These are phyloP conservation scores for Microbotryomycetes sp. DNA, from an alignment of 1,284 basidiomycete species.

Conservation along the genomic window DNA sequence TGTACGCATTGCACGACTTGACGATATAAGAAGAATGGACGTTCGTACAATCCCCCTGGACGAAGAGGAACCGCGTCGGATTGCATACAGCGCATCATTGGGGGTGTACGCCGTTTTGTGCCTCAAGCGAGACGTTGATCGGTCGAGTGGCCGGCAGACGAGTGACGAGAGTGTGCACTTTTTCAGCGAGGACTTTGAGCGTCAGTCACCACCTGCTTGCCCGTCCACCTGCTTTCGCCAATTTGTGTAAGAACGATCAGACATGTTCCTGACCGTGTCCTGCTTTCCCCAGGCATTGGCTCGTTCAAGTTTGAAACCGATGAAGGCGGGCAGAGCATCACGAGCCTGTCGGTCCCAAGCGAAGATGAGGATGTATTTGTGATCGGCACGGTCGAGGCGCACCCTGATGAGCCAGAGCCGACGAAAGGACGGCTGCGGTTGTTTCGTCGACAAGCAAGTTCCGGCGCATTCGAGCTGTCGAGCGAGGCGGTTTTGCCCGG, in stretches of 20 bases:
- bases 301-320: neutral
- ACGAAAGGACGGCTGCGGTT: conserved; percentile 24
- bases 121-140: conserved; percentile 28
- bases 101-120: conserved; percentile 27
- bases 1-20: conserved; percentile 35
- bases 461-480: conserved; percentile 3
- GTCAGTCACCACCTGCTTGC: conserved; percentile 6
- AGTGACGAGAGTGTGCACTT: conserved; percentile 20
- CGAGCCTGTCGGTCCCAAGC: neutral
- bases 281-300: conserved; percentile 4
- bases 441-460: neutral
- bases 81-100: conserved; percentile 30
- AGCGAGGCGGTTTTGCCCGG: conserved; percentile 16
- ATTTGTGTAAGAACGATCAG: neutral
- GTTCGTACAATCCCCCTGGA: conserved; percentile 39
- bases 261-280: neutral
- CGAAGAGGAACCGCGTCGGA: conserved; percentile 39
- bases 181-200: conserved; percentile 23
- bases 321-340: conserved; percentile 19
- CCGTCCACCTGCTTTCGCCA: neutral
- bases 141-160: conserved; percentile 15
- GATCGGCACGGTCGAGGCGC: conserved; percentile 23
- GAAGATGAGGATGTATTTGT: conserved; percentile 13
- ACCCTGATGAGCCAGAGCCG: conserved; percentile 10
- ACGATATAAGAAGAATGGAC: conserved; percentile 37